phyloP scores from a whole-genome alignment of 2,329 filamentous ascomycete genomes.

The Grosmannia penicillata region DNA sequence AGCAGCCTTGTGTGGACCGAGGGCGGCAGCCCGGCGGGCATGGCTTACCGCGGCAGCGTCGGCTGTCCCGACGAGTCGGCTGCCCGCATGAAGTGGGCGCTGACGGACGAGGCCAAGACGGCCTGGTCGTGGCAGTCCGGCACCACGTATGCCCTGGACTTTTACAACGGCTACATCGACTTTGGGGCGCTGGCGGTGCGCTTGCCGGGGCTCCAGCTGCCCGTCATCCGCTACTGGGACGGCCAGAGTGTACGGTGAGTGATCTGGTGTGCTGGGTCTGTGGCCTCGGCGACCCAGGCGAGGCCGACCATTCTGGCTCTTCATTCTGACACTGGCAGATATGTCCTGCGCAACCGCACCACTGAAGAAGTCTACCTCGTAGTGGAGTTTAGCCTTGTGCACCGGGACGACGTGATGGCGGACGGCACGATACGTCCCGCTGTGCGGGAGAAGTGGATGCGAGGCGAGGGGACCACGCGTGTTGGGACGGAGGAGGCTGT shows the following conservation, averaged over 20 bases:
- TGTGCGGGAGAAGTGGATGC: constrained; percentile 22
- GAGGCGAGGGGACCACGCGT: not conserved
- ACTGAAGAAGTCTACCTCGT: constrained; percentile 68
- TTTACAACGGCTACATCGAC: constrained; percentile 86
- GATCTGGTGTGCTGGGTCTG: not conserved
- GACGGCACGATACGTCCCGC: too few species aligned
- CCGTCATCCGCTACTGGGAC: constrained; percentile 68
- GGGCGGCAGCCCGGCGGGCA: constrained; percentile 11
- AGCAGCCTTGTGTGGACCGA: too few species aligned
- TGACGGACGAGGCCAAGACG: constrained; percentile 30
- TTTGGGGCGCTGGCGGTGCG: constrained; percentile 60
- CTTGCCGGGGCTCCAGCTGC: constrained; percentile 57
- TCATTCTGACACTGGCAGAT: constrained; percentile 36
- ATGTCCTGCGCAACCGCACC: constrained; percentile 70
- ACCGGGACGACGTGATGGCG: constrained; percentile 41
- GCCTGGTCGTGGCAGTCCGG: constrained; percentile 41
- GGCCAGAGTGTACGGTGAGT: constrained; percentile 60
- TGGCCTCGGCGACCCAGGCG: too few species aligned
- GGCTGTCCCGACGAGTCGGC: constrained; percentile 30
- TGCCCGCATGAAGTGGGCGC: constrained; percentile 44
- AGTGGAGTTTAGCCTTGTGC: constrained; percentile 63
- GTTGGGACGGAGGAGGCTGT: too few species aligned
- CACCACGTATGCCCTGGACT: constrained; percentile 42
- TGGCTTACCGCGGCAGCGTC: not conserved
- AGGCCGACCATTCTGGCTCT: not conserved